A percentile compares a stretch with the other conserved stretches of the same genome.
phyloP scores from a whole-genome alignment of 179 eudicot species.

The Silene vulgaris region DNA sequence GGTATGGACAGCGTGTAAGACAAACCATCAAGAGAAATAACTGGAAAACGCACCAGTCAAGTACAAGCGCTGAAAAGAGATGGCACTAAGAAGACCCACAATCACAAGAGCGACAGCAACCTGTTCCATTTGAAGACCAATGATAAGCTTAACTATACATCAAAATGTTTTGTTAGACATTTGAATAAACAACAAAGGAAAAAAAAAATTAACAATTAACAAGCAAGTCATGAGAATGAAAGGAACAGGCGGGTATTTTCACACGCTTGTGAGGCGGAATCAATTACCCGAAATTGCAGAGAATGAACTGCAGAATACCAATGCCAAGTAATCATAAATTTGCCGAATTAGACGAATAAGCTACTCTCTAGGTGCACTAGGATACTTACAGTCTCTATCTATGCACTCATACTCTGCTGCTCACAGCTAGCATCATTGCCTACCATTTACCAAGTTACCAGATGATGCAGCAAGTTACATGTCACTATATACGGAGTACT shows the following conservation, averaged over 20 bases:
- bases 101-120: constrained; percentile 47
- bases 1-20: background rate
- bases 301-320: background rate
- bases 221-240: background rate
- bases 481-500: background rate
- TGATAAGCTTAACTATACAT: background rate
- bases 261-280: background rate
- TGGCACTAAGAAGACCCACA: constrained; percentile 51
- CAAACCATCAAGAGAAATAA: background rate
- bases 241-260: background rate
- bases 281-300: background rate
- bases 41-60: constrained; percentile 45
- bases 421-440: background rate
- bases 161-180: background rate
- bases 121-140: constrained; percentile 34
- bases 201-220: constrained; percentile 1
- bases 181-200: background rate
- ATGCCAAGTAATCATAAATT: background rate
- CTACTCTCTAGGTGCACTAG: background rate
- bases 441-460: constrained; percentile 5
- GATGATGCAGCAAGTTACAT: background rate
- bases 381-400: background rate
- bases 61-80: constrained; percentile 51
- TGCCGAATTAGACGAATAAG: background rate
- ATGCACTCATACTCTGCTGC: background rate